phyloP scores from a whole-genome alignment of 2,329 filamentous ascomycete species.

The Hymenoscyphus repandus region DNA sequence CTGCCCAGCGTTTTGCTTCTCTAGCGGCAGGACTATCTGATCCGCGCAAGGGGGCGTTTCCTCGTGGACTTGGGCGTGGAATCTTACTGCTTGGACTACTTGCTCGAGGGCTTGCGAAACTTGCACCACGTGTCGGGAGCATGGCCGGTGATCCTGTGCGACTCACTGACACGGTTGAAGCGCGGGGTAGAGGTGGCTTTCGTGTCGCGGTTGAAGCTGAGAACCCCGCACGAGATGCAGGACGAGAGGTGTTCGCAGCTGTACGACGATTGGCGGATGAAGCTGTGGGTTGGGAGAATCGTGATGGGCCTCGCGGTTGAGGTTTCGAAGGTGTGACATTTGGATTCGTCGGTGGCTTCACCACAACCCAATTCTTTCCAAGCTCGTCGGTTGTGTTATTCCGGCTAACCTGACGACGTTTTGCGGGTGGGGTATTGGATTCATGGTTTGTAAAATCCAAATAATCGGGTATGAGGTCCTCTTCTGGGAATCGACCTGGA shows the following conservation, averaged over 20 bases:
- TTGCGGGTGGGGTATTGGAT: constrained; percentile 38
- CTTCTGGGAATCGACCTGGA: constrained; percentile 49
- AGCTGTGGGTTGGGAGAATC: constrained; percentile 26
- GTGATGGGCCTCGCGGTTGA: constrained; percentile 11
- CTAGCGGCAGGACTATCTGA: constrained; percentile 36
- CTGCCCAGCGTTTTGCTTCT: constrained; percentile 70
- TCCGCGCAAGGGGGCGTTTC: not conserved
- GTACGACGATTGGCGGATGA: constrained; percentile 19
- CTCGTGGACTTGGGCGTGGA: constrained; percentile 14
- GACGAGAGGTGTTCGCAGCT: constrained; percentile 11
- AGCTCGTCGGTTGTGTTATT: constrained; percentile 47
- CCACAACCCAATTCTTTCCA: constrained; percentile 66
- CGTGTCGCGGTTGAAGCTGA: constrained; percentile 5
- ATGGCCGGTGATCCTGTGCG: constrained; percentile 41
- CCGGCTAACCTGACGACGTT: constrained; percentile 42
- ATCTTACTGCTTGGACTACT: constrained; percentile 25
- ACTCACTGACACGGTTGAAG: constrained; percentile 33
- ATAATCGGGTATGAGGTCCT: constrained; percentile 41
- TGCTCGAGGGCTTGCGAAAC: constrained; percentile 47
- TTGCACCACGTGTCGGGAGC: constrained; percentile 42
- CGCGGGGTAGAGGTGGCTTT: constrained; percentile 31
- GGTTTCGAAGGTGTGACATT: constrained; percentile 12
- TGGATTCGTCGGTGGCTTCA: constrained; percentile 32
- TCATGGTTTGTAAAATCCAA: constrained; percentile 33
- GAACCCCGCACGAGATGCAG: constrained; percentile 25